Evolutionary conservation across 768 basidiomycete species (phyloP).

Genomic region (Podaxis sp.): DNA sequence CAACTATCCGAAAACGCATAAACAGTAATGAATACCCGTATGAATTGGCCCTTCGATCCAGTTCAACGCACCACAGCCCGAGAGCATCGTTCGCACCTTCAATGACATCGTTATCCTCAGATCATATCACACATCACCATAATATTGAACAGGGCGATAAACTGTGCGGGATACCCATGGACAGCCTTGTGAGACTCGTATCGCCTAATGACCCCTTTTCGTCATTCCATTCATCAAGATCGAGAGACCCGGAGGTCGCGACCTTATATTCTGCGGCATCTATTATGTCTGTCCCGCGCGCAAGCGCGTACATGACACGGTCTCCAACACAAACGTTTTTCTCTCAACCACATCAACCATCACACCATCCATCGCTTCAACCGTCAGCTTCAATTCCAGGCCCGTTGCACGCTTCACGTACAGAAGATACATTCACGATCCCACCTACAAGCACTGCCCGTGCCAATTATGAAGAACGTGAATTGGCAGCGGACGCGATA

Average conservation of each 20-base stretch:
- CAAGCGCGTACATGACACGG: conserved; percentile 23
- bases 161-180: conserved; percentile 67
- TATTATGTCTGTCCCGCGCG: conserved; percentile 57
- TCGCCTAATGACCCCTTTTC: conserved; percentile 67
- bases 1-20: conserved; percentile 20
- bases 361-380: not conserved
- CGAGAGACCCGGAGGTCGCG: conserved; percentile 75
- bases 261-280: conserved; percentile 88
- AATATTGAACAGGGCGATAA: conserved; percentile 20
- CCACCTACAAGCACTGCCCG: conserved; percentile 40
- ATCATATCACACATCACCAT: conserved; percentile 18
- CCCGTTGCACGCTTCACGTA: conserved; percentile 34
- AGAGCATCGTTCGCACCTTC: conserved; percentile 33
- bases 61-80: conserved; percentile 27
- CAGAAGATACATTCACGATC: conserved; percentile 35
- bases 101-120: conserved; percentile 34
- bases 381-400: not conserved
- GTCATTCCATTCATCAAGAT: conserved; percentile 36
- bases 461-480: conserved; percentile 64
- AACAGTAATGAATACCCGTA: conserved; percentile 17
- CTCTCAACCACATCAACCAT: conserved; percentile 13
- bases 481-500: conserved; percentile 78
- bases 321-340: conserved; percentile 28
- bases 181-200: conserved; percentile 65
- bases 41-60: conserved; percentile 29